Evolutionary conservation across 768 basidiomycete species (phyloP).

Genomic region (Boletus fagicola): DNA sequence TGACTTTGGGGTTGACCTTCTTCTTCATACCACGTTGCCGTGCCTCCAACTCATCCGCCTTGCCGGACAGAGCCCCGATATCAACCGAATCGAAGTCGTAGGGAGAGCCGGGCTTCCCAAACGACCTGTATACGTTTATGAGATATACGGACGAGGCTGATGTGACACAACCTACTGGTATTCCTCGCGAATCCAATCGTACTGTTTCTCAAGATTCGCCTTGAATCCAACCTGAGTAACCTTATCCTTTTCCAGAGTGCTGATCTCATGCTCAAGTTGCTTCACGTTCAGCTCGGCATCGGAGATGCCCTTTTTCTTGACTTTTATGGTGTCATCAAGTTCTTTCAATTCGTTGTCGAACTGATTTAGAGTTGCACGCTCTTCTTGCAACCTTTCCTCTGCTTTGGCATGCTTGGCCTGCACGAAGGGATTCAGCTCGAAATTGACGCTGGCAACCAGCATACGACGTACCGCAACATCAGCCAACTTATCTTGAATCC

Average conservation of each 20-base stretch:
- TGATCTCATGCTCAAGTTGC: slow-evolving; percentile 69
- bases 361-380: slow-evolving; percentile 80
- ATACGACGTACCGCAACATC: slow-evolving; percentile 23
- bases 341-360: slow-evolving; percentile 88
- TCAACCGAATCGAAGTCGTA: slow-evolving; percentile 79
- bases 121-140: slow-evolving; percentile 51
- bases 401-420: slow-evolving; percentile 62
- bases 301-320: slow-evolving; percentile 67
- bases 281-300: slow-evolving; percentile 66
- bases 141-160: neutral
- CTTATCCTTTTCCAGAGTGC: slow-evolving; percentile 62
- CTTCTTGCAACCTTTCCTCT: slow-evolving; percentile 72
- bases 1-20: slow-evolving; percentile 92
- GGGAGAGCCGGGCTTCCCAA: slow-evolving; percentile 75
- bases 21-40: slow-evolving; percentile 88
- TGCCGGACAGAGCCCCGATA: slow-evolving; percentile 54
- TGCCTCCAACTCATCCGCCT: slow-evolving; percentile 71
- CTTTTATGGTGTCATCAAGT: slow-evolving; percentile 78
- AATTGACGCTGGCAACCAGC: neutral
- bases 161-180: slow-evolving; percentile 58
- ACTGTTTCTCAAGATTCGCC: slow-evolving; percentile 71
- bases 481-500: slow-evolving; percentile 48
- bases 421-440: neutral
- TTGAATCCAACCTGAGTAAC: slow-evolving; percentile 49
- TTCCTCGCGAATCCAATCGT: slow-evolving; percentile 89